A percentile compares a stretch with the other conserved stretches of the same genome.
Evolutionary conservation across 2,329 filamentous ascomycete genomes (phyloP).

Genomic region (Plectosphaerella plurivora): DNA sequence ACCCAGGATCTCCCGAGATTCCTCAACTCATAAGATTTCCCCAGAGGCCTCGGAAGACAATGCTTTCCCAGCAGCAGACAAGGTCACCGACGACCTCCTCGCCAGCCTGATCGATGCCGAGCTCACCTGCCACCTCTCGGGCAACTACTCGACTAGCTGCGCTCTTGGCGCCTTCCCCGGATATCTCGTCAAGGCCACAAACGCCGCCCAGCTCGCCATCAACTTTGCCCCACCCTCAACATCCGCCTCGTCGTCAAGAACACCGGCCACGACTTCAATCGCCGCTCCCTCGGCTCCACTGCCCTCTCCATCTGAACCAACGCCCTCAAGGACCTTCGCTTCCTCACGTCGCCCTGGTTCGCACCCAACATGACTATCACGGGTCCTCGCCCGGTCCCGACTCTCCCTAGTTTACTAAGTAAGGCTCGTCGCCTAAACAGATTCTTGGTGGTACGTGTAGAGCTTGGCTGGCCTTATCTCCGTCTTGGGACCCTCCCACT

Average conservation of each 20-base stretch:
- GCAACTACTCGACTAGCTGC: conserved; percentile 18
- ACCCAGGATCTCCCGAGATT: no score
- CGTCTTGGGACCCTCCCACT: no score
- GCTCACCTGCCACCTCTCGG: conserved; percentile 16
- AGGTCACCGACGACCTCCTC: conserved; percentile 27
- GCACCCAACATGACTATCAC: no score
- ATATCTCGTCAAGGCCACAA: conserved; percentile 29
- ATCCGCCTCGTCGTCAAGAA: conserved; percentile 36
- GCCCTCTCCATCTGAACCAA: conserved; percentile 51
- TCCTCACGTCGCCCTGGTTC: neutral
- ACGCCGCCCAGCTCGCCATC: conserved; percentile 24
- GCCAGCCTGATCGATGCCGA: conserved; percentile 23
- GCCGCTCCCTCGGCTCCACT: conserved; percentile 41
- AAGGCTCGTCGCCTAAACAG: no score
- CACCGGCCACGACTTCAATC: conserved; percentile 38
- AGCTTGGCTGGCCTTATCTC: no score
- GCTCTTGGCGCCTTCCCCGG: conserved; percentile 24
- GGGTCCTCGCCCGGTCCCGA: no score
- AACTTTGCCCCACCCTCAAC: conserved; percentile 35
- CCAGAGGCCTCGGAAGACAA: conserved; percentile 11
- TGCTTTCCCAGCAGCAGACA: conserved; percentile 13
- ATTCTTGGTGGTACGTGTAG: no score
- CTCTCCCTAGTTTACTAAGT: no score
- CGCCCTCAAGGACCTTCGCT: conserved; percentile 32
- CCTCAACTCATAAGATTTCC: no score